Conservation (phyloP, 2,329 filamentous ascomycete genomes). For the Ascosphaera apis region DNA sequence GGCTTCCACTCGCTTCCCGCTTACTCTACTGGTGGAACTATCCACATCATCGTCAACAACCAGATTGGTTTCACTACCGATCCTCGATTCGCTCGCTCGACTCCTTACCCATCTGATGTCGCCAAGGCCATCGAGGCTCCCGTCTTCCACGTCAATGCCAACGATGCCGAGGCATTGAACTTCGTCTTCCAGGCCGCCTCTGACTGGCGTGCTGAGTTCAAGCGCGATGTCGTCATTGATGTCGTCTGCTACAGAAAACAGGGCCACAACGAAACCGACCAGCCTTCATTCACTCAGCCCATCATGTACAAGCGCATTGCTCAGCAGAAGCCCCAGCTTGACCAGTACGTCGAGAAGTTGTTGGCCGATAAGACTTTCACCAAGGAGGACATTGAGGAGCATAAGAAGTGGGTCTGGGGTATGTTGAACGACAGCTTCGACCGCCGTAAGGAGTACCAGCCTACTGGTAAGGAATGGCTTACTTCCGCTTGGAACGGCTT, state of each 20-base stretch:
- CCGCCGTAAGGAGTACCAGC: constrained; percentile 92
- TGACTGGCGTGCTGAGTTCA: constrained; percentile 97
- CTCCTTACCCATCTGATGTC: constrained; percentile 96
- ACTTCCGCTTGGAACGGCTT: constrained; percentile 98
- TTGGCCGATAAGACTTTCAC: constrained; percentile 78
- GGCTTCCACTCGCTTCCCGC: constrained; percentile 89
- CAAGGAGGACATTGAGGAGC: constrained; percentile 92
- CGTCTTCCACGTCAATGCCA: constrained; percentile 97
- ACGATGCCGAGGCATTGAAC: constrained; percentile 96
- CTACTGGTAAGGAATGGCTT: constrained; percentile 92
- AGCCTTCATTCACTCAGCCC: constrained; percentile 98
- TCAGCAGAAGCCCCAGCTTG: constrained; percentile 60
- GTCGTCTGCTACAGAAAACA: constrained; percentile 98
- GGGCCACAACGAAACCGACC: constrained; percentile 98
- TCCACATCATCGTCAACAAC: constrained; percentile 97
- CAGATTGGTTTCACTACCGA: constrained; percentile 99
- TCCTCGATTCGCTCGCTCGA: constrained; percentile 88
- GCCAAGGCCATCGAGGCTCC: constrained; percentile 97
- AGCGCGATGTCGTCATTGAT: constrained; percentile 93
- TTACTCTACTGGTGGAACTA: constrained; percentile 91
- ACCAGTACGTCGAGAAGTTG: constrained; percentile 80
- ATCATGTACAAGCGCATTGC: constrained; percentile 98
- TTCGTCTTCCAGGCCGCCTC: constrained; percentile 92
- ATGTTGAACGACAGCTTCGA: constrained; percentile 97
- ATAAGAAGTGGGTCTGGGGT: constrained; percentile 98